phyloP scores from a whole-genome alignment of 768 basidiomycete genomes.

The Termitomyces sp. region DNA sequence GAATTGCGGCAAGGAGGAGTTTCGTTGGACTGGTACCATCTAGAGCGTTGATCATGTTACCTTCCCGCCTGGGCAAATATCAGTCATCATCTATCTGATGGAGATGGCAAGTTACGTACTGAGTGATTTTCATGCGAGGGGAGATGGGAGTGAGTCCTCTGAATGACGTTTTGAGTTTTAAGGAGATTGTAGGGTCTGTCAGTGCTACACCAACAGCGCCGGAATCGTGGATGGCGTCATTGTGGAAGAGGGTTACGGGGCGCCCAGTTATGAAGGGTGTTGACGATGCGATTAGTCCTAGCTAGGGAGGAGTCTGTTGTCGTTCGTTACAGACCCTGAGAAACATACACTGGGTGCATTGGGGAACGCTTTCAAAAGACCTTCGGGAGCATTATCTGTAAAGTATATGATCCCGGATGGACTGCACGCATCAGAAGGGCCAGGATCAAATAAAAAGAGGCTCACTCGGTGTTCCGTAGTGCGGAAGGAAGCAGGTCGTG shows the following conservation, averaged over 20 bases:
- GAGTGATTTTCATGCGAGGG: constrained; percentile 47
- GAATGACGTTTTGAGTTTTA: constrained; percentile 29
- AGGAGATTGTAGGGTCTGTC: constrained; percentile 3
- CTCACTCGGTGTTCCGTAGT: constrained; percentile 37
- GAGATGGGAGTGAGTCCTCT: constrained; percentile 43
- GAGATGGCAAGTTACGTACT: constrained; percentile 30
- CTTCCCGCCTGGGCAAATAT: constrained; percentile 50
- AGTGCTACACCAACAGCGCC: constrained; percentile 73
- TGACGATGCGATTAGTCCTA: constrained; percentile 67
- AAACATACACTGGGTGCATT: constrained; percentile 45
- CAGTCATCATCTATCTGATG: neutral
- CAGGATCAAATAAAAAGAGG: neutral
- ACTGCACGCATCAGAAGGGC: constrained; percentile 9
- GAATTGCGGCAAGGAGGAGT: constrained; percentile 54
- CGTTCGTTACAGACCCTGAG: neutral
- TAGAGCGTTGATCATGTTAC: constrained; percentile 66
- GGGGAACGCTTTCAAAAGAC: constrained; percentile 45
- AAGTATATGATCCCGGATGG: constrained; percentile 44
- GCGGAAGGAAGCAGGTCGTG: constrained; percentile 33
- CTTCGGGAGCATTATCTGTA: constrained; percentile 56
- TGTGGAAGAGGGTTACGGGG: constrained; percentile 65
- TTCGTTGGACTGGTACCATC: constrained; percentile 57
- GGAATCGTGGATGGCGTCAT: constrained; percentile 48
- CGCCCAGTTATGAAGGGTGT: constrained; percentile 80
- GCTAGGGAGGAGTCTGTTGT: constrained; percentile 29